A percentile compares a stretch with the other conserved stretches of the same genome.
These are phyloP conservation scores for Ustilago hordei DNA, from an alignment of 1,284 basidiomycete genomes.

Conservation along the genomic window DNA sequence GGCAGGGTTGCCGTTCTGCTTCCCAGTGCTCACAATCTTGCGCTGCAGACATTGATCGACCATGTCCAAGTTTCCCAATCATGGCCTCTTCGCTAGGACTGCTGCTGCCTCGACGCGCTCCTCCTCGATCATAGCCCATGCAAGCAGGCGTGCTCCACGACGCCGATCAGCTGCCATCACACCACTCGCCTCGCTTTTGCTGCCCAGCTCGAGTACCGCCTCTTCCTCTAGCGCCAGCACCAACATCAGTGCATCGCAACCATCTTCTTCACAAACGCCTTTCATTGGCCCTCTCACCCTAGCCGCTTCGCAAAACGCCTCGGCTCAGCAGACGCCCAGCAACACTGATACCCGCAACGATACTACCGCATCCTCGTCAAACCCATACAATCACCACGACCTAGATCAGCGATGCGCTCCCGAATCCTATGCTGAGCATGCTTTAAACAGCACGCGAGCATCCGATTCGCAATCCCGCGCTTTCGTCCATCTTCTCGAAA, in stretches of 20 bases:
- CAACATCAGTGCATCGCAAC: background rate
- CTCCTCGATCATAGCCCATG: conserved; percentile 33
- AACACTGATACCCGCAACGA: background rate
- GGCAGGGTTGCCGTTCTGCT: conserved; percentile 1
- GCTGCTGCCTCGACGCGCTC: conserved; percentile 44
- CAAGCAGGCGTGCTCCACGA: conserved; percentile 34
- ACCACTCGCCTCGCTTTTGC: conserved; percentile 1
- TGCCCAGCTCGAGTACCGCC: background rate
- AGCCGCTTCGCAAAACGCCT: conserved; percentile 26
- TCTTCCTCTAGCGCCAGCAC: background rate
- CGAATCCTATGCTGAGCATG: conserved; percentile 4
- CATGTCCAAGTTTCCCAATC: conserved; percentile 56
- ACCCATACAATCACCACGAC: background rate
- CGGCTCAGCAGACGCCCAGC: background rate
- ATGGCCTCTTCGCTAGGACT: conserved; percentile 50
- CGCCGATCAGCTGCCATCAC: conserved; percentile 28
- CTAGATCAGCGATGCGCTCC: conserved; percentile 11
- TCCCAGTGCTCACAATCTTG: background rate
- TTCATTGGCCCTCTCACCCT: conserved; percentile 35
- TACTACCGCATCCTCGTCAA: background rate
- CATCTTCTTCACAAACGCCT: conserved; percentile 14
- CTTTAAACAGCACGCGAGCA: background rate
- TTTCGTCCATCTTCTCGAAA: conserved; percentile 2
- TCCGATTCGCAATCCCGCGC: conserved; percentile 2
- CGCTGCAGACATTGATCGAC: background rate